A percentile compares a stretch with the other conserved stretches of the same genome.
Conservation (phyloP, 192 early-diverging fungal genomes). For the Spizellomyces sp. region DNA sequence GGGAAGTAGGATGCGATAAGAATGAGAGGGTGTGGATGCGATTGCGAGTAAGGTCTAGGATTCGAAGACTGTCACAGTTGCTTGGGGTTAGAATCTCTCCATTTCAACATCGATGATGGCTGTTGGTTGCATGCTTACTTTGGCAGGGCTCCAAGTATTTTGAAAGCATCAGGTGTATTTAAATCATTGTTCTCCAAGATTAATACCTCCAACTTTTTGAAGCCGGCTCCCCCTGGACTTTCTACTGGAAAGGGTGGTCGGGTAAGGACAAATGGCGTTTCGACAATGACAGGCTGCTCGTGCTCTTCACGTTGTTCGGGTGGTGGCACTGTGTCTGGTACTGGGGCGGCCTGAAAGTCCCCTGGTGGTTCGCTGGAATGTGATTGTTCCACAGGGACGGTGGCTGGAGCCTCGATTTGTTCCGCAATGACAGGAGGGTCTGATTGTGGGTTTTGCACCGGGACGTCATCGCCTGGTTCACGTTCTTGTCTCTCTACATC, state of each 20-base stretch:
- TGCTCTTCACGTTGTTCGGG: too few species aligned
- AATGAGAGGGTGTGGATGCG: constrained; percentile 36
- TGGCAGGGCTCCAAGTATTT: constrained; percentile 44
- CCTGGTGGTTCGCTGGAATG: too few species aligned
- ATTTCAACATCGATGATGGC: background rate
- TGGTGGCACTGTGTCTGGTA: too few species aligned
- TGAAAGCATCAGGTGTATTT: constrained; percentile 24
- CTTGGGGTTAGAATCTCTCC: background rate
- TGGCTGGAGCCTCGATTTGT: too few species aligned
- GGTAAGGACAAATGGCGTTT: background rate
- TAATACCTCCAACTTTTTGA: constrained; percentile 41
- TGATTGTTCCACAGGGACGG: too few species aligned
- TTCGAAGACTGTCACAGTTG: constrained; percentile 32
- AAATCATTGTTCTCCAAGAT: constrained; percentile 49
- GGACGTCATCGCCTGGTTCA: too few species aligned
- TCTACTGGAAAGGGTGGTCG: background rate
- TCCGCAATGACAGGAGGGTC: too few species aligned
- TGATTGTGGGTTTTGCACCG: too few species aligned
- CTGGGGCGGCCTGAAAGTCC: too few species aligned
- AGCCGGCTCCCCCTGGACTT: constrained; percentile 31
- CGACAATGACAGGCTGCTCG: too few species aligned
- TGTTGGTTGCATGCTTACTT: constrained; percentile 32
- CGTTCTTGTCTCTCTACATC: too few species aligned
- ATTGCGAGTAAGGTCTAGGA: constrained; percentile 47
- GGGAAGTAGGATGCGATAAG: constrained; percentile 21